Evolutionary conservation across 176 grass and related monocot genomes (phyloP).

Genomic region (Ampelocalamus luodianensis): DNA sequence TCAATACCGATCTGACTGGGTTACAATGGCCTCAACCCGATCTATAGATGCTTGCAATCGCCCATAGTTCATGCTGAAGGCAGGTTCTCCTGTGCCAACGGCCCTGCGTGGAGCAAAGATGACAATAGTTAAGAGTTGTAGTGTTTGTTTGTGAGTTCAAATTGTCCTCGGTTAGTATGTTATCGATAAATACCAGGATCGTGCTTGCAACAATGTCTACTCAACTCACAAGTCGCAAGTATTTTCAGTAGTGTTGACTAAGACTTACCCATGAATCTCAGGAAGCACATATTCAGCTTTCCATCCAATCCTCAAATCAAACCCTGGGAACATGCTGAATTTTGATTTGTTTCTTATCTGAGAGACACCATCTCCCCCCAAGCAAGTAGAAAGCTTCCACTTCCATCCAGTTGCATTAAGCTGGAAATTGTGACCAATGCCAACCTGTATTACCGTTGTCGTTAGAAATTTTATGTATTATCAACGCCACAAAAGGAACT

Average conservation of each 20-base stretch:
- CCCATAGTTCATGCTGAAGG: constrained; percentile 83
- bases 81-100: constrained; percentile 84
- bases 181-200: background rate
- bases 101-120: constrained; percentile 53
- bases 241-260: background rate
- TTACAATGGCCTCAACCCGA: constrained; percentile 83
- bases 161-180: background rate
- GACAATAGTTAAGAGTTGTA: background rate
- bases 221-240: background rate
- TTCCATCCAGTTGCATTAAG: constrained; percentile 88
- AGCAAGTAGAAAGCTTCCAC: constrained; percentile 91
- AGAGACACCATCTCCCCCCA: constrained; percentile 90
- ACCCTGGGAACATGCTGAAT: constrained; percentile 79
- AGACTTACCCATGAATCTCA: constrained; percentile 88
- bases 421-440: constrained; percentile 85
- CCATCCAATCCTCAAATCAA: constrained; percentile 96
- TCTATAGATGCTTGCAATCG: constrained; percentile 89
- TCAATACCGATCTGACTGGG: constrained; percentile 55
- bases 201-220: background rate
- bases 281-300: constrained; percentile 91
- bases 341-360: constrained; percentile 92
- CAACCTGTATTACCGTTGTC: constrained; percentile 55
- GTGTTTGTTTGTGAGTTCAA: constrained; percentile 16
- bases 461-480: constrained; percentile 21
- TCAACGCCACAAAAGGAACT: background rate